phyloP scores from a whole-genome alignment of 2,329 filamentous ascomycete species.

The Apiospora aurea region DNA sequence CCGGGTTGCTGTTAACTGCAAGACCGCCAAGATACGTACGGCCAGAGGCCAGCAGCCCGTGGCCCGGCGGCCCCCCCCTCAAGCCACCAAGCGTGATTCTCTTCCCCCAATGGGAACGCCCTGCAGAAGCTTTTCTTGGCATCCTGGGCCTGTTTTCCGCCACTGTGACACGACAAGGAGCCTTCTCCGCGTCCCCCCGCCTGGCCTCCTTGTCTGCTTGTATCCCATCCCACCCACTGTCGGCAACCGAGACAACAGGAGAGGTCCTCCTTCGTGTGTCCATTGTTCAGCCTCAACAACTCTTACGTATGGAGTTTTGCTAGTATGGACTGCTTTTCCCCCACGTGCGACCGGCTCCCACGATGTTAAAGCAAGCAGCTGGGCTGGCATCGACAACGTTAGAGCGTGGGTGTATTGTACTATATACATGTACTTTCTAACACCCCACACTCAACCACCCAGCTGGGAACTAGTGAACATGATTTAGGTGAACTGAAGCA shows the following conservation, averaged over 20 bases:
- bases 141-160: background rate
- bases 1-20: background rate
- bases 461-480: conserved; percentile 8
- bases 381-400: background rate
- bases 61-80: background rate
- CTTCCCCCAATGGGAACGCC: background rate
- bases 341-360: background rate
- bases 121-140: conserved; percentile 21
- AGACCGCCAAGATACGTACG: background rate
- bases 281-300: conserved; percentile 17
- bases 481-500: conserved; percentile 14
- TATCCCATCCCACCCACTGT: conserved; percentile 4
- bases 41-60: background rate
- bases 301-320: background rate
- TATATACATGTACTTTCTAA: background rate
- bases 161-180: conserved; percentile 6
- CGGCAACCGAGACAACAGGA: conserved; percentile 2
- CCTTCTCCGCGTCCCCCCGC: background rate
- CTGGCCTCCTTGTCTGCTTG: background rate
- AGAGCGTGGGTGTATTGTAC: background rate
- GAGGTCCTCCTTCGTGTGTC: background rate
- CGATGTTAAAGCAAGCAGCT: background rate
- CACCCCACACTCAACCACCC: conserved; percentile 14
- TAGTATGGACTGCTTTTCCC: background rate
- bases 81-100: conserved; percentile 10